A percentile compares a stretch with the other conserved stretches of the same genome.
These are phyloP conservation scores for Pseudogymnoascus sp. DNA, from an alignment of 2,329 filamentous ascomycete species.

Conservation along the genomic window DNA sequence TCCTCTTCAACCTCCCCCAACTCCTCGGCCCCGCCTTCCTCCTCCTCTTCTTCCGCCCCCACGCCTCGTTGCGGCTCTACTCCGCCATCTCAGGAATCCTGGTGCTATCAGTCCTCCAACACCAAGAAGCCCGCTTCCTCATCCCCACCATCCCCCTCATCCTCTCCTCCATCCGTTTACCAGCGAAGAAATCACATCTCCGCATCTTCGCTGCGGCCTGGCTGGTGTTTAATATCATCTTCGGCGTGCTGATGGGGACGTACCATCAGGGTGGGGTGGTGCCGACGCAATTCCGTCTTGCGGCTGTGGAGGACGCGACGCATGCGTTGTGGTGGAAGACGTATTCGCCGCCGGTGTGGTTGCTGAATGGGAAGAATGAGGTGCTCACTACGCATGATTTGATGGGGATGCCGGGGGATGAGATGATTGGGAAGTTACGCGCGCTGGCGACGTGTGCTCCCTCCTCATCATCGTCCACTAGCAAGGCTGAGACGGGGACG, in stretches of 20 bases:
- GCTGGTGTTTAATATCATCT: conserved; percentile 61
- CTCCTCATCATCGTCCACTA: conserved; percentile 47
- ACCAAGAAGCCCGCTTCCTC: conserved; percentile 75
- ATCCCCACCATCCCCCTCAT: conserved; percentile 70
- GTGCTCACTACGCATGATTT: conserved; percentile 64
- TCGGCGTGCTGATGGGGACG: conserved; percentile 68
- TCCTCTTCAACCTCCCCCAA: conserved; percentile 63
- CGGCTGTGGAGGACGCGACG: conserved; percentile 56
- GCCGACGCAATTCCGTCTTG: conserved; percentile 68
- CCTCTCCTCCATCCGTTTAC: conserved; percentile 63
- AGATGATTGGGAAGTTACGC: conserved; percentile 52
- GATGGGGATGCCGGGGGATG: conserved; percentile 60
- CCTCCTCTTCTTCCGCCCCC: conserved; percentile 51
- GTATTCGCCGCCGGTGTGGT: conserved; percentile 74
- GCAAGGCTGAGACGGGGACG: conserved; percentile 51
- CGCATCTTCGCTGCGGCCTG: conserved; percentile 54
- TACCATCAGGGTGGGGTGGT: conserved; percentile 78
- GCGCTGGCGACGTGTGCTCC: conserved; percentile 55
- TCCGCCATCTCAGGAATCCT: conserved; percentile 67
- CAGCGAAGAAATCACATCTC: conserved; percentile 43
- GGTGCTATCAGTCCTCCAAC: conserved; percentile 66
- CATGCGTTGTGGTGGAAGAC: conserved; percentile 80
- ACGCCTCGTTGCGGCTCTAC: conserved; percentile 55
- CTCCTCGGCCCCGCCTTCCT: conserved; percentile 63
- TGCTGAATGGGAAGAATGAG: conserved; percentile 68